phyloP scores from a whole-genome alignment of 139 green algal species.

The Chlorokybus atmophyticus region DNA sequence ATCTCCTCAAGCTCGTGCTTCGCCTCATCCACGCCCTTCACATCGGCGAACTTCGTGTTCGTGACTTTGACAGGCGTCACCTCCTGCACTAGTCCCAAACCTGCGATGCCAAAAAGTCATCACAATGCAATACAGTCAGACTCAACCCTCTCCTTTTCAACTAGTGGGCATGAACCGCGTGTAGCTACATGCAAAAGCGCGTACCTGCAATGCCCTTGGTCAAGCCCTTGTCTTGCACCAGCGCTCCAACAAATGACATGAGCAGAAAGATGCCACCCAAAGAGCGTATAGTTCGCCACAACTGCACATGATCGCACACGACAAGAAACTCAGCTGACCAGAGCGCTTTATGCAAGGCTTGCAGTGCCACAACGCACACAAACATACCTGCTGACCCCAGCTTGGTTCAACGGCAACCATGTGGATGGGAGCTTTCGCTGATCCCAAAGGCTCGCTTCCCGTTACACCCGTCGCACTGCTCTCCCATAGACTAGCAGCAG shows the following conservation, averaged over 20 bases:
- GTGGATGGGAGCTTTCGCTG: conserved; percentile 19
- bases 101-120: no score
- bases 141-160: no score
- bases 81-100: conserved; percentile 23
- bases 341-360: no score
- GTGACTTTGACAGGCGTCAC: conserved; percentile 19
- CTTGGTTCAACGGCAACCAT: conserved; percentile 47
- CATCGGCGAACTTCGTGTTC: conserved; percentile 48
- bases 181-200: no score
- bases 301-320: conserved; percentile 44
- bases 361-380: no score
- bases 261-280: conserved; percentile 76
- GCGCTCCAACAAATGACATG: conserved; percentile 68
- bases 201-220: no score
- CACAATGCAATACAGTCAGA: no score
- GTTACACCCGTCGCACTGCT: neutral
- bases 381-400: no score
- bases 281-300: conserved; percentile 74
- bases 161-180: no score
- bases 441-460: conserved; percentile 4
- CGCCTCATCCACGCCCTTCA: conserved; percentile 80
- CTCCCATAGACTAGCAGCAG: neutral
- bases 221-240: conserved; percentile 80
- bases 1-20: conserved; percentile 93
- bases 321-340: no score